Percentiles rank a stretch among this genome's conserved stretches.
Evolutionary conservation across 176 grass and related monocot species (phyloP).

Genomic region (Phyllostachys edulis): DNA sequence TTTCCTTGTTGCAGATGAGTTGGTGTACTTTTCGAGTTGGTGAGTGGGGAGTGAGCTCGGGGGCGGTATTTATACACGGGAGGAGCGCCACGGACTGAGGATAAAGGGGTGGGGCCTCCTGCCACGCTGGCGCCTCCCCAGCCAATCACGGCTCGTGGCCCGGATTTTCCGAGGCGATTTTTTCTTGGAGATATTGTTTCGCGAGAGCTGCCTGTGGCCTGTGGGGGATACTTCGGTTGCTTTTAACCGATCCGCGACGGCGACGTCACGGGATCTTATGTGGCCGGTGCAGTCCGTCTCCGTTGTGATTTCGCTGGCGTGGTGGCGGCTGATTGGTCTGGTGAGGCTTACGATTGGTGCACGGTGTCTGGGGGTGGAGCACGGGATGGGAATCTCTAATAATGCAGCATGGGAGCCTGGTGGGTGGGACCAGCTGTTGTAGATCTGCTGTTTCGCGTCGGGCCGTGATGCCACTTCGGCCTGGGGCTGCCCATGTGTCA

Average conservation of each 20-base stretch:
- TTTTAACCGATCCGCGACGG: not conserved
- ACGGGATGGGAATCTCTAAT: slow-evolving; percentile 23
- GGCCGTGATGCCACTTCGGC: slow-evolving; percentile 18
- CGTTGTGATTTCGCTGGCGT: rapidly evolving
- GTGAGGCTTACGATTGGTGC: not conserved
- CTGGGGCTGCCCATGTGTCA: slow-evolving; percentile 56
- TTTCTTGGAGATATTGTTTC: slow-evolving; percentile 15
- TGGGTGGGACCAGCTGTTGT: not conserved
- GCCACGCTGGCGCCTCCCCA: slow-evolving; percentile 28
- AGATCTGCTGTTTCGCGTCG: slow-evolving; percentile 45
- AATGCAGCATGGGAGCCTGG: slow-evolving; percentile 46
- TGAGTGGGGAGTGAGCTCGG: slow-evolving; percentile 8
- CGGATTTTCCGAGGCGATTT: slow-evolving; percentile 71
- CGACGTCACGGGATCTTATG: not conserved
- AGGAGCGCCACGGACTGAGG: slow-evolving; percentile 45
- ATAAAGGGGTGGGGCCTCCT: slow-evolving; percentile 22
- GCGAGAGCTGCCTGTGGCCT: not conserved
- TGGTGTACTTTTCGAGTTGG: slow-evolving; percentile 11
- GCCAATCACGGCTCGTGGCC: slow-evolving; percentile 55
- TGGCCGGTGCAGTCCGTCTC: rapidly evolving
- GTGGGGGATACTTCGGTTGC: slow-evolving; percentile 25
- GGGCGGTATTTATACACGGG: slow-evolving; percentile 55
- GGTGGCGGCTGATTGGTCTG: not conserved
- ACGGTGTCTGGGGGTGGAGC: not conserved
- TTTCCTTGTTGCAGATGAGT: not conserved